Evolutionary conservation across 2,329 filamentous ascomycete genomes (phyloP).

Genomic region (Aureobasidium sp.): DNA sequence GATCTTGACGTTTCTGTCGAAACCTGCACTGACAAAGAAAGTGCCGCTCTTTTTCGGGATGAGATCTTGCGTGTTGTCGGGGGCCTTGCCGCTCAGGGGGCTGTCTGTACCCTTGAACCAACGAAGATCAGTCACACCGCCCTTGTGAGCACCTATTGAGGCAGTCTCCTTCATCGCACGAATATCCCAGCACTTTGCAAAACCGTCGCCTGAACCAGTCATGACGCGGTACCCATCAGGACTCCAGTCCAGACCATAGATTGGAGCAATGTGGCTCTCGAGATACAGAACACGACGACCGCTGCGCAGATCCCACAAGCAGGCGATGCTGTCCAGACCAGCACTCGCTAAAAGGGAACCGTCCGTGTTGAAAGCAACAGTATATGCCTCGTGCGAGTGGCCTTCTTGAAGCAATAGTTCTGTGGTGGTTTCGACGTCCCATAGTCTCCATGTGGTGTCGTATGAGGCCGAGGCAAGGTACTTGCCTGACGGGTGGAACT

Average conservation of each 20-base stretch:
- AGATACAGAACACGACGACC: slow-evolving; percentile 94
- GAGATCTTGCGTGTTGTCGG: slow-evolving; percentile 19
- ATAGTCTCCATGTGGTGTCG: slow-evolving; percentile 93
- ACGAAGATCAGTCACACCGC: slow-evolving; percentile 82
- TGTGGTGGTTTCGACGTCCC: slow-evolving; percentile 81
- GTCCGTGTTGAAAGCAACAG: slow-evolving; percentile 82
- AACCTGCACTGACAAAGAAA: slow-evolving; percentile 84
- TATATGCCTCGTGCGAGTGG: slow-evolving; percentile 87
- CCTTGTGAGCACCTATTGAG: slow-evolving; percentile 83
- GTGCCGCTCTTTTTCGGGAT: slow-evolving; percentile 78
- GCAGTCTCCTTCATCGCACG: slow-evolving; percentile 78
- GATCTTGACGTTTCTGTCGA: slow-evolving; percentile 91
- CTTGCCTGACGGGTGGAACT: slow-evolving; percentile 86
- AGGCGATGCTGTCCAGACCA: slow-evolving; percentile 89
- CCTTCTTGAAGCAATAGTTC: slow-evolving; percentile 89
- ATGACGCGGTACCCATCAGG: slow-evolving; percentile 85
- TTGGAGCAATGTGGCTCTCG: slow-evolving; percentile 87
- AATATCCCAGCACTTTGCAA: slow-evolving; percentile 97
- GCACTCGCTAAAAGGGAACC: slow-evolving; percentile 85
- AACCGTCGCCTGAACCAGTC: slow-evolving; percentile 88
- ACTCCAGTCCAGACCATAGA: slow-evolving; percentile 89
- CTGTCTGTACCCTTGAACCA: slow-evolving; percentile 90
- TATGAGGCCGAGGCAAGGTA: slow-evolving; percentile 91
- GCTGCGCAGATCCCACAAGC: slow-evolving; percentile 90
- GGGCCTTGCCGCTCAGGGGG: slow-evolving; percentile 37